phyloP scores from a whole-genome alignment of 352 stramenopile species.

The Phytophthora capsici region DNA sequence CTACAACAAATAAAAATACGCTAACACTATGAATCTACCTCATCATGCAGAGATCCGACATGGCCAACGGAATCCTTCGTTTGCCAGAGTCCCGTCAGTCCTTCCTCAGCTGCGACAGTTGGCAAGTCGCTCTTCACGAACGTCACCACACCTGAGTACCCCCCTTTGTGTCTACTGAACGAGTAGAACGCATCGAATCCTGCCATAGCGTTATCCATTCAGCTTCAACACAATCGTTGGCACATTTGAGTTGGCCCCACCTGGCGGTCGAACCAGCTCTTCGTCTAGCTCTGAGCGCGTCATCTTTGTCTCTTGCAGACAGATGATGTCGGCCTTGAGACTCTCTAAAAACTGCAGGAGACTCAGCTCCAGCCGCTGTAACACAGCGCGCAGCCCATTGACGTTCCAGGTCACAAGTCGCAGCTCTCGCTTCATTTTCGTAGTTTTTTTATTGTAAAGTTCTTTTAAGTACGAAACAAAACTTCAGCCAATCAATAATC shows the following conservation, averaged over 20 bases:
- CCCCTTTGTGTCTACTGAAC: constrained; percentile 67
- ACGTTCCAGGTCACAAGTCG: constrained; percentile 88
- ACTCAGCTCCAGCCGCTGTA: constrained; percentile 63
- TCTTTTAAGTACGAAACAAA: not conserved
- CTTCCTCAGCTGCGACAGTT: constrained; percentile 74
- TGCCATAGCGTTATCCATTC: constrained; percentile 21
- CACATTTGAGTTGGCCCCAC: constrained; percentile 23
- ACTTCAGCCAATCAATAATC: constrained; percentile 20
- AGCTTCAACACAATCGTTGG: constrained; percentile 6
- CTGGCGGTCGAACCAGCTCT: constrained; percentile 69
- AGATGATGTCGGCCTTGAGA: constrained; percentile 76
- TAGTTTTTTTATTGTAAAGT: not conserved
- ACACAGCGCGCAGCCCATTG: constrained; percentile 81
- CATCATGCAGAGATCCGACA: constrained; percentile 48
- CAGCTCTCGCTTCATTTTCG: constrained; percentile 33
- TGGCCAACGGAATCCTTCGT: constrained; percentile 66
- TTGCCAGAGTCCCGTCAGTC: constrained; percentile 66
- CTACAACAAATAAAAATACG: not conserved
- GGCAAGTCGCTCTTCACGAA: constrained; percentile 62
- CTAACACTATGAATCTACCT: constrained; percentile 35
- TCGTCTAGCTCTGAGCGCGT: constrained; percentile 84
- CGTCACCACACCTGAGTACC: constrained; percentile 85
- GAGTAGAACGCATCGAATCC: constrained; percentile 88
- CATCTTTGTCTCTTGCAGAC: constrained; percentile 89
- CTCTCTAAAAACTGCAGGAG: constrained; percentile 58